Conservation (phyloP, 768 basidiomycete species). For the Boletus vermiculosoides region DNA sequence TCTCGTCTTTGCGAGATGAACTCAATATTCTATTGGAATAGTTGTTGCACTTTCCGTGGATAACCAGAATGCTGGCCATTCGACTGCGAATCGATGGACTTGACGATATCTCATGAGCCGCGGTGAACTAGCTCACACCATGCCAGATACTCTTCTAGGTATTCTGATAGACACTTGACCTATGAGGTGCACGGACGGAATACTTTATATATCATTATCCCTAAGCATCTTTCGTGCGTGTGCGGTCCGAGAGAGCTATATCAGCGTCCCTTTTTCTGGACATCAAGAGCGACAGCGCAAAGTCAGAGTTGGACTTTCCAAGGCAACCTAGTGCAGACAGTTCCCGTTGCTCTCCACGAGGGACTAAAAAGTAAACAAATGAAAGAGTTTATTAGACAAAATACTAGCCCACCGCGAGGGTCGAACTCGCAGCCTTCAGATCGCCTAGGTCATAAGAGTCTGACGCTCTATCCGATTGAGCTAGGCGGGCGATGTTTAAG, state of each 20-base stretch:
- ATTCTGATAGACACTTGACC: slow-evolving; percentile 5
- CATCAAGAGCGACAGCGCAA: not conserved
- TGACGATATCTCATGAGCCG: slow-evolving; percentile 16
- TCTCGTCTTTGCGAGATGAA: not conserved
- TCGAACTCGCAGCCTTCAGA: slow-evolving; percentile 66
- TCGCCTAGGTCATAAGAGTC: slow-evolving; percentile 51
- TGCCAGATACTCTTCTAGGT: slow-evolving; percentile 1
- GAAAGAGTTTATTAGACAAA: slow-evolving; percentile 10
- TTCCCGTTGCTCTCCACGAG: not conserved
- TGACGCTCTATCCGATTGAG: slow-evolving; percentile 70
- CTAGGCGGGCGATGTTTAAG: slow-evolving; percentile 47
- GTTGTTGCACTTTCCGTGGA: slow-evolving; percentile 81
- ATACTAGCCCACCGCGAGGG: slow-evolving; percentile 58
- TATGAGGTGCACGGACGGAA: slow-evolving; percentile 16
- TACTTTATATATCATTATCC: slow-evolving; percentile 25
- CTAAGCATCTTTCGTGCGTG: not conserved
- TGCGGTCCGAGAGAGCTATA: not conserved
- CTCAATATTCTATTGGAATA: slow-evolving; percentile 28
- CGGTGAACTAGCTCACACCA: slow-evolving; percentile 3
- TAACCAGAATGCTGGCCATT: slow-evolving; percentile 38
- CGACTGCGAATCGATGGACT: slow-evolving; percentile 14
- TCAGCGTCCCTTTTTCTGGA: not conserved
- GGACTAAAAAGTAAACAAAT: not conserved
- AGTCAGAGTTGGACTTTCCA: not conserved
- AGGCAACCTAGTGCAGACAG: not conserved